These are phyloP conservation scores for Stemphylium beticola DNA, from an alignment of 2,329 filamentous ascomycete genomes.

Conservation along the genomic window DNA sequence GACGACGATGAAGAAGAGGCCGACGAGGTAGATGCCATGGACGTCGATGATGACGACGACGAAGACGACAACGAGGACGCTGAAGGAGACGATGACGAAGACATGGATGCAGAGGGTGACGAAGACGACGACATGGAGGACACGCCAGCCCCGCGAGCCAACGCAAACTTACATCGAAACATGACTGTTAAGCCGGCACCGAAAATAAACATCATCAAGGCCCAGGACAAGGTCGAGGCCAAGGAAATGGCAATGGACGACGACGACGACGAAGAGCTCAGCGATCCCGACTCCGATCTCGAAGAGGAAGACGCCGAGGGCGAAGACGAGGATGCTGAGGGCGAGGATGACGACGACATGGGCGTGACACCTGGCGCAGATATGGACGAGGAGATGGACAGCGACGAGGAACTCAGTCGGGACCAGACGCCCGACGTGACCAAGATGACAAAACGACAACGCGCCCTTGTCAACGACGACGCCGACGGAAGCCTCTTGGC, in stretches of 20 bases:
- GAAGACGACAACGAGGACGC: slow-evolving; percentile 48
- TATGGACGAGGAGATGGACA: slow-evolving; percentile 53
- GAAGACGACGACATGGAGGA: slow-evolving; percentile 48
- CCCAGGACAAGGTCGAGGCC: slow-evolving; percentile 54
- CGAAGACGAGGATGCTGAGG: slow-evolving; percentile 51
- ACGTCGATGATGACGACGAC: slow-evolving; percentile 44
- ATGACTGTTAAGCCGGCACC: slow-evolving; percentile 46
- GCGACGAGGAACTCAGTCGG: slow-evolving; percentile 62
- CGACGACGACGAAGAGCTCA: slow-evolving; percentile 54
- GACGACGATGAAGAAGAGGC: slow-evolving; percentile 37
- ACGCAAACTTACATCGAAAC: slow-evolving; percentile 29
- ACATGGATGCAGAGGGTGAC: slow-evolving; percentile 48
- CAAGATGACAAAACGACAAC: slow-evolving; percentile 72
- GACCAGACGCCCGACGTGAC: slow-evolving; percentile 67
- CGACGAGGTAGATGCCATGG: slow-evolving; percentile 50
- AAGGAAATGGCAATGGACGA: slow-evolving; percentile 59
- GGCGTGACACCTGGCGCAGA: slow-evolving; percentile 46
- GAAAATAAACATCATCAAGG: slow-evolving; percentile 39
- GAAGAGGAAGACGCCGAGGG: slow-evolving; percentile 57
- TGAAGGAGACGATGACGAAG: slow-evolving; percentile 49
- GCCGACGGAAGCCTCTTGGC: slow-evolving; percentile 55
- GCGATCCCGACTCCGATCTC: slow-evolving; percentile 48
- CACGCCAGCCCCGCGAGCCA: slow-evolving; percentile 36
- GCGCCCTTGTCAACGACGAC: slow-evolving; percentile 62
- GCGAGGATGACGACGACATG: slow-evolving; percentile 49